A percentile compares a stretch with the other conserved stretches of the same genome.
phyloP scores from a whole-genome alignment of 768 basidiomycete species.

The Phlebiopsis flavidoalba region DNA sequence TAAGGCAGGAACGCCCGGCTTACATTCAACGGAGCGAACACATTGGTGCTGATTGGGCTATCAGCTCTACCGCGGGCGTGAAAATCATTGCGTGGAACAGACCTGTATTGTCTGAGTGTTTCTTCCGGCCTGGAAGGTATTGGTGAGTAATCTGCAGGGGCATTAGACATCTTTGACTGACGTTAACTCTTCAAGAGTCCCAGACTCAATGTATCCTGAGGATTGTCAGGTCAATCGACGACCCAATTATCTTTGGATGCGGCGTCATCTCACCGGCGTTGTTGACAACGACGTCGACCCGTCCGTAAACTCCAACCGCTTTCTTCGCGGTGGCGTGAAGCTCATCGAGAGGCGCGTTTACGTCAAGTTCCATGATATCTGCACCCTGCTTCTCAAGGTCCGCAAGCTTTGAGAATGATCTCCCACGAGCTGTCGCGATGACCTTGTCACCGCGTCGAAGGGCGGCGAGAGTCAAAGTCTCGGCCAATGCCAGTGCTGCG shows the following conservation, averaged over 20 bases:
- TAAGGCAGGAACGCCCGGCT: conserved; percentile 42
- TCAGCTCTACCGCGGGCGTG: neutral
- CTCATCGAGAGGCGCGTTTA: conserved; percentile 27
- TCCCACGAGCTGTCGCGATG: conserved; percentile 28
- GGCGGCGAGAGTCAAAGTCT: conserved; percentile 25
- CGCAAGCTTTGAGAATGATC: conserved; percentile 18
- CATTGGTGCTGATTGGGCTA: conserved; percentile 28
- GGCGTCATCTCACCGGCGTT: conserved; percentile 29
- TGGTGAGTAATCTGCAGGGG: neutral
- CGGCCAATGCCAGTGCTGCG: conserved; percentile 33
- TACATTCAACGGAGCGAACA: conserved; percentile 42
- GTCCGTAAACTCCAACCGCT: conserved; percentile 33
- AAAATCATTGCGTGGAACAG: neutral
- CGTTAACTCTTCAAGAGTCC: conserved; percentile 27
- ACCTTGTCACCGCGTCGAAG: conserved; percentile 28
- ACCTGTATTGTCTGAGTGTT: conserved; percentile 25
- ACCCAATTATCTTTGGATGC: neutral
- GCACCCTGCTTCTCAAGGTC: conserved; percentile 35
- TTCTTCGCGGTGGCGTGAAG: conserved; percentile 31
- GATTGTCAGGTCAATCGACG: neutral
- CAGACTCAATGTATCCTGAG: conserved; percentile 22
- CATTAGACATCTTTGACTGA: neutral
- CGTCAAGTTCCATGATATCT: conserved; percentile 31
- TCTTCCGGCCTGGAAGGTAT: conserved; percentile 21
- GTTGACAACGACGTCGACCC: conserved; percentile 42